phyloP scores from a whole-genome alignment of 352 stramenopile species.

The Phytophthora melonis region DNA sequence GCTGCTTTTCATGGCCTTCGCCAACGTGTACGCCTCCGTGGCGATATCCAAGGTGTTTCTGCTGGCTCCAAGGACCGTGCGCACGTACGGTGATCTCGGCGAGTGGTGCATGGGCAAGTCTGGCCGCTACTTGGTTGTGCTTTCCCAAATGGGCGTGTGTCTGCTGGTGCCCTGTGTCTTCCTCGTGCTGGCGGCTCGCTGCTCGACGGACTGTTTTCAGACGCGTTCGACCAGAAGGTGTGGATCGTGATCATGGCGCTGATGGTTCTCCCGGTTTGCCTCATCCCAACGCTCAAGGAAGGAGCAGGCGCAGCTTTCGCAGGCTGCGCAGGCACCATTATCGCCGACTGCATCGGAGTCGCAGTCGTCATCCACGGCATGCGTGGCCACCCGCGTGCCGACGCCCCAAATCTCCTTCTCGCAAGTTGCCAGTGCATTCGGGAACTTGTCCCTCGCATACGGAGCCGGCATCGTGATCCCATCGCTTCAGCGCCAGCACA shows the following conservation, averaged over 20 bases:
- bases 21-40: slow-evolving; percentile 55
- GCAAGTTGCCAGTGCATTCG: slow-evolving; percentile 56
- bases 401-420: slow-evolving; percentile 51
- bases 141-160: slow-evolving; percentile 45
- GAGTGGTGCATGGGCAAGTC: slow-evolving; percentile 57
- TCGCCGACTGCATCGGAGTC: slow-evolving; percentile 52
- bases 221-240: slow-evolving; percentile 37
- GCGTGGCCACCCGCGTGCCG: slow-evolving; percentile 48
- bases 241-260: slow-evolving; percentile 60
- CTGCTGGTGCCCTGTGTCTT: slow-evolving; percentile 45
- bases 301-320: slow-evolving; percentile 43
- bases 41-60: slow-evolving; percentile 54
- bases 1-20: slow-evolving; percentile 53
- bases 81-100: slow-evolving; percentile 60
- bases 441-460: slow-evolving; percentile 66
- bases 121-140: slow-evolving; percentile 42
- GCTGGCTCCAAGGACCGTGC: slow-evolving; percentile 43
- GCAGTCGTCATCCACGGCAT: slow-evolving; percentile 55
- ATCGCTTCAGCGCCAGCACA: slow-evolving; percentile 60
- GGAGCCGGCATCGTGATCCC: slow-evolving; percentile 62
- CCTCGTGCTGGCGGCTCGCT: slow-evolving; percentile 50
- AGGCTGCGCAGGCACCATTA: slow-evolving; percentile 50
- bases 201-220: slow-evolving; percentile 44
- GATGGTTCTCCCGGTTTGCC: slow-evolving; percentile 46
- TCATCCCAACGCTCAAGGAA: slow-evolving; percentile 54